A percentile compares a stretch with the other conserved stretches of the same genome.
phyloP scores from a whole-genome alignment of 2,329 filamentous ascomycete genomes.

The Coniochaeta hoffmannii region DNA sequence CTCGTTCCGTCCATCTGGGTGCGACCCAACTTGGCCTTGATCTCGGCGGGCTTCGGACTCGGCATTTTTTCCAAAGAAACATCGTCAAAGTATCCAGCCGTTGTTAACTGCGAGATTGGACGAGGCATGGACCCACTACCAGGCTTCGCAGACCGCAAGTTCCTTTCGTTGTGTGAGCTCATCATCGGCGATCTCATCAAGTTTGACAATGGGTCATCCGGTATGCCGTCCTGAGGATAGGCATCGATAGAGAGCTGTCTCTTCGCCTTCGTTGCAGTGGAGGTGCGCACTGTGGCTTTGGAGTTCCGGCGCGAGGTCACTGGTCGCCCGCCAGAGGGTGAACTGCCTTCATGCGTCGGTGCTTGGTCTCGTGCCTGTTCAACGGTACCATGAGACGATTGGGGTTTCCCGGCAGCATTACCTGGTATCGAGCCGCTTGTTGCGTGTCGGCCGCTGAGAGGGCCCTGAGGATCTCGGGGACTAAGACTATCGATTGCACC shows the following conservation, averaged over 20 bases:
- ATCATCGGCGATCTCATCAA: conserved; percentile 22
- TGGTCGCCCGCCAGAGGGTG: conserved; percentile 9
- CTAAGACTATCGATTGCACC: not conserved
- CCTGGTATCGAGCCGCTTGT: not conserved
- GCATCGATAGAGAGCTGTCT: conserved; percentile 25
- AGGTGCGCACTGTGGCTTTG: conserved; percentile 23
- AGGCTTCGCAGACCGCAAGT: conserved; percentile 15
- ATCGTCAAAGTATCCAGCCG: conserved; percentile 23
- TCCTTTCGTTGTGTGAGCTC: conserved; percentile 15
- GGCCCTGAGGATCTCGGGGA: not conserved
- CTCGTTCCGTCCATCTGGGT: conserved; percentile 11
- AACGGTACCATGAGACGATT: conserved; percentile 4
- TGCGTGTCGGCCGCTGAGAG: not conserved
- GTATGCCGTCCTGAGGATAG: conserved; percentile 16
- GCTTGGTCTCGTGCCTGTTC: conserved; percentile 7
- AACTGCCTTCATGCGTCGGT: conserved; percentile 4
- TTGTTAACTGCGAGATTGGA: conserved; percentile 26
- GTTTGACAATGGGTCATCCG: conserved; percentile 21
- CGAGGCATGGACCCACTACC: conserved; percentile 16
- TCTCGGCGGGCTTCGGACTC: conserved; percentile 17
- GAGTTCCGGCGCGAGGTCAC: conserved; percentile 21
- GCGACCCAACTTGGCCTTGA: conserved; percentile 13
- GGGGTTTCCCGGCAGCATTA: not conserved
- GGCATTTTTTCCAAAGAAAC: conserved; percentile 26
- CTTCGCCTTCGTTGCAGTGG: conserved; percentile 20